These are phyloP conservation scores for Trichophaea hybrida DNA, from an alignment of 2,329 filamentous ascomycete genomes.

Conservation along the genomic window DNA sequence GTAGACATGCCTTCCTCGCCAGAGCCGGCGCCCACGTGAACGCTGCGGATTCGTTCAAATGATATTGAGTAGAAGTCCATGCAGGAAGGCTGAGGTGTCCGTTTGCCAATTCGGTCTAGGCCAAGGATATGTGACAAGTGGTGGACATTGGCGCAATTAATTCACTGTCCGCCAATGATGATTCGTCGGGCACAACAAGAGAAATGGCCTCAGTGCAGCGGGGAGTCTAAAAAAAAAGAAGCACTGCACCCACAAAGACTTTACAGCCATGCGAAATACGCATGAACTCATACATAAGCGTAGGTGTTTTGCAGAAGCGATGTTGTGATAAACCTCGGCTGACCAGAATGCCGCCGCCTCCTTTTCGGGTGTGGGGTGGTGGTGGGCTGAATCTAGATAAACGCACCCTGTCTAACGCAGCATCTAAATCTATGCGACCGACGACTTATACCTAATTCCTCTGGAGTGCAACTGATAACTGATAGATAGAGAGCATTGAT, in stretches of 20 bases:
- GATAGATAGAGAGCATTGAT: not conserved
- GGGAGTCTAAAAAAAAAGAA: not conserved
- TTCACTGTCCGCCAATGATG: not conserved
- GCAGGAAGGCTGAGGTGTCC: conserved; percentile 24
- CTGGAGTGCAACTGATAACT: not conserved
- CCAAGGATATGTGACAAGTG: not conserved
- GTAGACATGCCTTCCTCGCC: not conserved
- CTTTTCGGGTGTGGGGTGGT: not conserved
- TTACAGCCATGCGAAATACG: not conserved
- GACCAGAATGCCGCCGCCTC: not conserved
- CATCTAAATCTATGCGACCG: not conserved
- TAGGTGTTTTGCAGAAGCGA: not conserved
- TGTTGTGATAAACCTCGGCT: not conserved
- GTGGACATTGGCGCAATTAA: conserved; percentile 3
- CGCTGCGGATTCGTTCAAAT: conserved; percentile 18
- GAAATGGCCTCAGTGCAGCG: not conserved
- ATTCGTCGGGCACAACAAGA: not conserved
- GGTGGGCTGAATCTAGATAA: not conserved
- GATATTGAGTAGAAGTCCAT: conserved; percentile 7
- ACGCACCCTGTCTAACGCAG: not conserved
- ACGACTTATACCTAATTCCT: too few relatives aligned
- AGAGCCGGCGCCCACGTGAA: conserved; percentile 20
- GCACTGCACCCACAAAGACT: not conserved
- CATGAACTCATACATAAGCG: not conserved
- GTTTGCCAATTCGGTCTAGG: conserved; percentile 19